Evolutionary conservation across 2,329 filamentous ascomycete genomes (phyloP).

Genomic region (Chaetomiaceae sp.): DNA sequence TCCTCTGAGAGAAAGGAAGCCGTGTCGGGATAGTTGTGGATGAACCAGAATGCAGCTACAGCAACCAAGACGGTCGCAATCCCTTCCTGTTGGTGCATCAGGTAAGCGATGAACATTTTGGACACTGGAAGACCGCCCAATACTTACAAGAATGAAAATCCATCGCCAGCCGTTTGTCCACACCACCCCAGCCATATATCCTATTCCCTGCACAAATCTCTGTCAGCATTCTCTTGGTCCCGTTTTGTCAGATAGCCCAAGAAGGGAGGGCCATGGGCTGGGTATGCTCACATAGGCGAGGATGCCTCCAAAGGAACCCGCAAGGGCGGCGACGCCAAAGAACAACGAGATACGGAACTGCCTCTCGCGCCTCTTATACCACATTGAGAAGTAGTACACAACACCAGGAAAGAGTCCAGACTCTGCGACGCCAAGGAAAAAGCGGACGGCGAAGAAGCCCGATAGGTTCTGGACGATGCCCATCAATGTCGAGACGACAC

Average conservation of each 20-base stretch:
- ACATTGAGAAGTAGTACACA: slow-evolving; percentile 47
- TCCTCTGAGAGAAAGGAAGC: slow-evolving; percentile 50
- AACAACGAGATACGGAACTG: slow-evolving; percentile 52
- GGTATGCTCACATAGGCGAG: slow-evolving; percentile 43
- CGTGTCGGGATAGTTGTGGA: slow-evolving; percentile 59
- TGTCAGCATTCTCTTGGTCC: not conserved
- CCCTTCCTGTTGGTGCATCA: too few species aligned
- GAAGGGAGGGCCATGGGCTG: not conserved
- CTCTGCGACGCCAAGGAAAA: slow-evolving; percentile 51
- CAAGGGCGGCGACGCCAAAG: slow-evolving; percentile 48
- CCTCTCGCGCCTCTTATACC: slow-evolving; percentile 49
- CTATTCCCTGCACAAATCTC: slow-evolving; percentile 39
- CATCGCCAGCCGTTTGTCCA: slow-evolving; percentile 50
- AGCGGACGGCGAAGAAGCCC: slow-evolving; percentile 47
- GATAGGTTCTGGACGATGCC: slow-evolving; percentile 45
- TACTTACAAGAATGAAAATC: slow-evolving; percentile 53
- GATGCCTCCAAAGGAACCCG: slow-evolving; percentile 52
- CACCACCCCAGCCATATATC: slow-evolving; percentile 46
- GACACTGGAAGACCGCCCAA: too few species aligned
- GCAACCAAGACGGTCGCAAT: slow-evolving; percentile 49
- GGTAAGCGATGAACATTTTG: too few species aligned
- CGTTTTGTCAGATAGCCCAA: not conserved
- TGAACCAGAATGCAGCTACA: slow-evolving; percentile 48
- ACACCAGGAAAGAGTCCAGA: slow-evolving; percentile 47
- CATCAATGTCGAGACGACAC: slow-evolving; percentile 45